Conservation (phyloP, 2,329 filamentous ascomycete genomes). For the Lasiodiplodia theobromae region DNA sequence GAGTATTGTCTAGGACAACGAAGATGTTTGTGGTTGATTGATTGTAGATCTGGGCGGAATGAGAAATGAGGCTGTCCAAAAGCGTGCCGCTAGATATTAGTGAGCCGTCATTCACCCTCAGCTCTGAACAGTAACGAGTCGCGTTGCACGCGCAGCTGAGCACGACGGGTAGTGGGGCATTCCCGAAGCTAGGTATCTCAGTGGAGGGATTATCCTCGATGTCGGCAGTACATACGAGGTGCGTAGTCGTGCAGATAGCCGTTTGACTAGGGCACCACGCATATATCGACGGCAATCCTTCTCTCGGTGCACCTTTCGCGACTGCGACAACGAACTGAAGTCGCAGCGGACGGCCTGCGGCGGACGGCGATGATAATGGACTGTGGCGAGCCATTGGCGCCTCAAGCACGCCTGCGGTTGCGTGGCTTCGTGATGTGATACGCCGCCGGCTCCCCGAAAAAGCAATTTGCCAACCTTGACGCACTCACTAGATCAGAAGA, state of each 20-base stretch:
- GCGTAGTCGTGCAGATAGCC: constrained; percentile 14
- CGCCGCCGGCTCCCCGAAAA: constrained; percentile 14
- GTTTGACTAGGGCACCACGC: constrained; percentile 27
- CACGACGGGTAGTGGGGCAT: not conserved
- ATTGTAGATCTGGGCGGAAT: constrained; percentile 2
- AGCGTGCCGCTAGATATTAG: constrained; percentile 9
- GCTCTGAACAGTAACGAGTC: not conserved
- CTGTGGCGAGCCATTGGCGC: constrained; percentile 10
- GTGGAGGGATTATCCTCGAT: constrained; percentile 23
- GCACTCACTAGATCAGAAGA: not conserved
- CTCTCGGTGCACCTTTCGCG: not conserved
- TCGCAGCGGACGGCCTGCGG: not conserved
- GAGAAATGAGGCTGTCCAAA: constrained; percentile 13
- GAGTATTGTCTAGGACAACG: constrained; percentile 1
- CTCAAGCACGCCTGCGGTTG: not conserved
- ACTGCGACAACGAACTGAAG: not conserved
- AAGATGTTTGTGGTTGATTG: constrained; percentile 12
- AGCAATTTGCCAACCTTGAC: constrained; percentile 16
- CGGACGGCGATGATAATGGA: not conserved
- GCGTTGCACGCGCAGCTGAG: constrained; percentile 1
- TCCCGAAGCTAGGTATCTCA: constrained; percentile 5
- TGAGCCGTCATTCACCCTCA: constrained; percentile 13
- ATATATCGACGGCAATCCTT: not conserved
- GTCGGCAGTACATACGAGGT: not conserved
- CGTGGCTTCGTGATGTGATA: constrained; percentile 1